These are phyloP conservation scores for Cystobasidium tubakii DNA, from an alignment of 768 basidiomycete genomes.

Conservation along the genomic window DNA sequence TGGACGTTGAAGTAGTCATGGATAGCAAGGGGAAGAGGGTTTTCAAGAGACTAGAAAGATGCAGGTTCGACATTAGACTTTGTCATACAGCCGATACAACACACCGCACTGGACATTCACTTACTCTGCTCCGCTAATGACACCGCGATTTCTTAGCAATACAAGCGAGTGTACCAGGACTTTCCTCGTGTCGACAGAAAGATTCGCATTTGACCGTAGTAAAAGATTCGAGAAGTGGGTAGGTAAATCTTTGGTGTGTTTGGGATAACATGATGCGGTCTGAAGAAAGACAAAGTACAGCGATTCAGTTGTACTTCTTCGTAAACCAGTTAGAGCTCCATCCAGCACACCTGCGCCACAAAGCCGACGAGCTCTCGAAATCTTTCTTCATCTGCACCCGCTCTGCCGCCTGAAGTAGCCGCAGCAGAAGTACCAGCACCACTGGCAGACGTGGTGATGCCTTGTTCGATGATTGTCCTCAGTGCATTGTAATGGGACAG, in stretches of 20 bases:
- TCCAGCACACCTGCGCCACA: conserved; percentile 64
- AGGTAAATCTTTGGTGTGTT: conserved; percentile 80
- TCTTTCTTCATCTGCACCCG: conserved; percentile 62
- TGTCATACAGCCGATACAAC: conserved; percentile 37
- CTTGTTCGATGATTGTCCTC: conserved; percentile 59
- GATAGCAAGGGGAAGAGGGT: conserved; percentile 91
- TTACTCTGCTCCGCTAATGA: conserved; percentile 85
- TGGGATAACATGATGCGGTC: conserved; percentile 90
- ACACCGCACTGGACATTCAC: too few relatives aligned
- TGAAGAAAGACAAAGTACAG: conserved; percentile 44
- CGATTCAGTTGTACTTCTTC: too few relatives aligned
- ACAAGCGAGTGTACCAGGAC: conserved; percentile 83
- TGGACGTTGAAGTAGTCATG: conserved; percentile 76
- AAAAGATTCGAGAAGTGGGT: conserved; percentile 70
- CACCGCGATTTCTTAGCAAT: conserved; percentile 84
- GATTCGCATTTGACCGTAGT: conserved; percentile 66
- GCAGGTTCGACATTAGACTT: not conserved
- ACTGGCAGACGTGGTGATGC: conserved; percentile 31
- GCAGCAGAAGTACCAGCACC: conserved; percentile 35
- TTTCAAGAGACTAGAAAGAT: conserved; percentile 65
- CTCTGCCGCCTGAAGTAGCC: conserved; percentile 38
- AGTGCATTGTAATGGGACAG: conserved; percentile 90
- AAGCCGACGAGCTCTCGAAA: conserved; percentile 79
- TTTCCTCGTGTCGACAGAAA: conserved; percentile 74
- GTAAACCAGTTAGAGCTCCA: too few relatives aligned